These are phyloP conservation scores for Aspergillus puulaauensis DNA, from an alignment of 2,329 filamentous ascomycete species.

Conservation along the genomic window DNA sequence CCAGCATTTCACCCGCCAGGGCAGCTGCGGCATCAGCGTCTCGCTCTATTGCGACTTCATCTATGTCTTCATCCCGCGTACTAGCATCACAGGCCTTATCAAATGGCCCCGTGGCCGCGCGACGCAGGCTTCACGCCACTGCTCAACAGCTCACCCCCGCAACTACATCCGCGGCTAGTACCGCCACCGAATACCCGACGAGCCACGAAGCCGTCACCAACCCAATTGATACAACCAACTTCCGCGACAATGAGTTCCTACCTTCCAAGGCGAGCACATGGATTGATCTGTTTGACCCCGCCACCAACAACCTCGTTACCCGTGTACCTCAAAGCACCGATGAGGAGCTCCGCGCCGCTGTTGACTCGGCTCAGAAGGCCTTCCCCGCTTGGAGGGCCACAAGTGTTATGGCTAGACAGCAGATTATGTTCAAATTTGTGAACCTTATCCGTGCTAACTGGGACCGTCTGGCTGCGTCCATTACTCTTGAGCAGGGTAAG, in stretches of 20 bases:
- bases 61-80: conserved; percentile 22
- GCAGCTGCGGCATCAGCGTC: conserved; percentile 21
- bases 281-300: conserved; percentile 65
- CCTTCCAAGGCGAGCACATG: conserved; percentile 58
- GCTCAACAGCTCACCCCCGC: conserved; percentile 51
- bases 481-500: conserved; percentile 68
- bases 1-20: conserved; percentile 23
- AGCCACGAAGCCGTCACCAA: conserved; percentile 56
- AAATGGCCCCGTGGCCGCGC: conserved; percentile 23
- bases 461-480: conserved; percentile 64
- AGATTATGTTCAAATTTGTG: conserved; percentile 67
- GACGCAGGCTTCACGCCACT: conserved; percentile 53
- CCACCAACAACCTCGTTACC: conserved; percentile 66
- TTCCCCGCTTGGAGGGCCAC: conserved; percentile 63
- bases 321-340: conserved; percentile 66
- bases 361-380: conserved; percentile 62
- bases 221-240: conserved; percentile 61
- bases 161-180: conserved; percentile 50
- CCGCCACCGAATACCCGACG: conserved; percentile 56
- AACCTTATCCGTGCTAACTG: conserved; percentile 63
- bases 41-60: conserved; percentile 25
- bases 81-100: conserved; percentile 19
- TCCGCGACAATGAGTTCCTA: conserved; percentile 64
- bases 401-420: conserved; percentile 60
- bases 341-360: conserved; percentile 61